Conservation (phyloP, 1,284 basidiomycete species). For the Leccinum pachyderme region DNA sequence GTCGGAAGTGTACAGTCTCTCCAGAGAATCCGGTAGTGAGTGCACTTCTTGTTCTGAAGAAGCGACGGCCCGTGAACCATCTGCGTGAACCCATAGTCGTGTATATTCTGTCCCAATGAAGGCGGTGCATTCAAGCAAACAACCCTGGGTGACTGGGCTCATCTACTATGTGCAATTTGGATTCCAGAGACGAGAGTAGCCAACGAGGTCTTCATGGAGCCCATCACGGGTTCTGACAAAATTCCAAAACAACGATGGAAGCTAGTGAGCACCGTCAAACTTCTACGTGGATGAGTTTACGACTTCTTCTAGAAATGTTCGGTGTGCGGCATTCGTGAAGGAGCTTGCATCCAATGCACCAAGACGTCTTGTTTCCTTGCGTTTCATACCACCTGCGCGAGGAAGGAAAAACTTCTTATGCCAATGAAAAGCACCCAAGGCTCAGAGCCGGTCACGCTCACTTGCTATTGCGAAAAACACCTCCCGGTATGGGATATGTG, state of each 20-base stretch:
- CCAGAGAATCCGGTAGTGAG: slow-evolving; percentile 93
- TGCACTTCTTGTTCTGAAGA: slow-evolving; percentile 6
- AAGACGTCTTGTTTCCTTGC: slow-evolving; percentile 90
- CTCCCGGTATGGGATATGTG: slow-evolving; percentile 63
- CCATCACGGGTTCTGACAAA: slow-evolving; percentile 86
- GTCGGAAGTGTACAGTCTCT: slow-evolving; percentile 96
- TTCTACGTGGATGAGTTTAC: slow-evolving; percentile 11
- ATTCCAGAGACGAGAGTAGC: slow-evolving; percentile 93
- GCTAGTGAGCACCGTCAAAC: slow-evolving; percentile 56
- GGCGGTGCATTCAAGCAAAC: slow-evolving; percentile 99
- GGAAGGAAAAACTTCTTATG: slow-evolving; percentile 78
- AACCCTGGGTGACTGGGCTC: slow-evolving; percentile 90
- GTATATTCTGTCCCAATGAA: slow-evolving; percentile 93
- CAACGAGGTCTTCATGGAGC: slow-evolving; percentile 98
- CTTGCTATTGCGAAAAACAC: slow-evolving; percentile 87
- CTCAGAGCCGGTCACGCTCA: slow-evolving; percentile 65
- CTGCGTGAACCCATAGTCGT: slow-evolving; percentile 54
- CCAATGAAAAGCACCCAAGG: slow-evolving; percentile 86
- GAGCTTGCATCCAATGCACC: slow-evolving; percentile 97
- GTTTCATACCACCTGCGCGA: slow-evolving; percentile 94
- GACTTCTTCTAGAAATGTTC: slow-evolving; percentile 66
- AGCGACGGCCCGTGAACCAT: not conserved
- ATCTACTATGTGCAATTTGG: slow-evolving; percentile 97
- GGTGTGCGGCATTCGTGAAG: slow-evolving; percentile 78
- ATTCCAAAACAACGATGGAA: slow-evolving; percentile 95